Base-by-base conservation (phyloP, 306 rosid species). In the Gillenia trifoliata region DNA sequence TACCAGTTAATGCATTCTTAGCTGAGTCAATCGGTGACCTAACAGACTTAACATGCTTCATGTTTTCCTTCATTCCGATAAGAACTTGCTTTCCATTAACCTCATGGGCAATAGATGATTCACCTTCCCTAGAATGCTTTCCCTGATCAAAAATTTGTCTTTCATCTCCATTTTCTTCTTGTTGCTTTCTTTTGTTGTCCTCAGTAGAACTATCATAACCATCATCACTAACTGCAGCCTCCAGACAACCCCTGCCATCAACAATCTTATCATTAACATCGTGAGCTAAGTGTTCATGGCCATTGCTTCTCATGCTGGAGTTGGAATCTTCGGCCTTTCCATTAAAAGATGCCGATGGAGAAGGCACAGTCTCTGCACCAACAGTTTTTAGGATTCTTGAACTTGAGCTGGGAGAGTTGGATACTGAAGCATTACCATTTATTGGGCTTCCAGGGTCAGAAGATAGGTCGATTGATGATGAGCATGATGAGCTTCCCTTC, bases 41-140 rank as follows among this genome's bases (percentile, higher is more conserved):
- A 62, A 94, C 98, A 49, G 99, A 94, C 80, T 89, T 94, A 43
- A 87, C 87, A 43, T 83, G 82, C 81, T 94, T 90, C 67, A 77
- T 55, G 64, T 78, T 81, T 38, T 87, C 85, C 75, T 75, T 81
- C 77, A 57, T 63, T 64, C 83, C 84, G 28, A 66, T 69, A 22
- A 76, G 67, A 62, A 57, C 83, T 63, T 78, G 81, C 65, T 74
- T 88, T 65, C 81, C 66, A 11, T 63, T 65, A 75, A 59, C 79
- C 72, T 77, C 85, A 68, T 72, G 79, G 1, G 59, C 63, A 66
- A 31, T 30, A 29, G 72, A 77, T 55, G 69, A 40, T 76, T 83
- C 86, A 72, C 88, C 82, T 83, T 75, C 94, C 76, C 72, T 26
- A 60, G 68, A 71, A 68, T 65, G 67, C 29, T 60, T 80, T 70